Conservation (phyloP, 805 yeast genomes). For the Zygotorulaspora chibaensis region DNA sequence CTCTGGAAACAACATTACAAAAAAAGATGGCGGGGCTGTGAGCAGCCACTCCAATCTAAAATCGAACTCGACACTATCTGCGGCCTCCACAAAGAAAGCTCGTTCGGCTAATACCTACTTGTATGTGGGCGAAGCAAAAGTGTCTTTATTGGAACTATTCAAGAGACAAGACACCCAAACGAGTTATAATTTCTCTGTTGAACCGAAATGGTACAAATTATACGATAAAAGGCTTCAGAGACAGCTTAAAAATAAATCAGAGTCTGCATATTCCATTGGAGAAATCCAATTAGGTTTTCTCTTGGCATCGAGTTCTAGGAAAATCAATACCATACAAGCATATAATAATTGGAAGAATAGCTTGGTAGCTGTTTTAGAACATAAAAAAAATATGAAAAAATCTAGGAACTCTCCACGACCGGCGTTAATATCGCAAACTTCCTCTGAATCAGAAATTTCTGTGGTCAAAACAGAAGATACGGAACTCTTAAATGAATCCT, state of each 20-base stretch:
- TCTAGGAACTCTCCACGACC: neutral
- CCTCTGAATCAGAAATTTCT: neutral
- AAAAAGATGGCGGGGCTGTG: neutral
- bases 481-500: neutral
- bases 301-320: constrained; percentile 17
- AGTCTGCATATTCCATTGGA: constrained; percentile 18
- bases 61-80: neutral
- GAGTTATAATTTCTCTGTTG: constrained; percentile 19
- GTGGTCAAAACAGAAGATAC: neutral
- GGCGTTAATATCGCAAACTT: neutral
- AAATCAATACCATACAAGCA: constrained; percentile 19
- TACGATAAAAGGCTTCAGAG: constrained; percentile 22
- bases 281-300: constrained; percentile 25
- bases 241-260: constrained; percentile 10
- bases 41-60: neutral
- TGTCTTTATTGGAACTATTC: constrained; percentile 29
- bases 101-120: constrained; percentile 17
- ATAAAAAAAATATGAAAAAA: constrained; percentile 6
- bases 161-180: constrained; percentile 15
- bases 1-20: neutral
- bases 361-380: constrained; percentile 8
- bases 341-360: constrained; percentile 23
- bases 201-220: constrained; percentile 26
- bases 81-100: neutral
- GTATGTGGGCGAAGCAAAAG: constrained; percentile 31